Evolutionary conservation across 2,329 filamentous ascomycete genomes (phyloP), one percentile per base, ranked within the genome.

Genomic region (Botrytis fragariae): DNA sequence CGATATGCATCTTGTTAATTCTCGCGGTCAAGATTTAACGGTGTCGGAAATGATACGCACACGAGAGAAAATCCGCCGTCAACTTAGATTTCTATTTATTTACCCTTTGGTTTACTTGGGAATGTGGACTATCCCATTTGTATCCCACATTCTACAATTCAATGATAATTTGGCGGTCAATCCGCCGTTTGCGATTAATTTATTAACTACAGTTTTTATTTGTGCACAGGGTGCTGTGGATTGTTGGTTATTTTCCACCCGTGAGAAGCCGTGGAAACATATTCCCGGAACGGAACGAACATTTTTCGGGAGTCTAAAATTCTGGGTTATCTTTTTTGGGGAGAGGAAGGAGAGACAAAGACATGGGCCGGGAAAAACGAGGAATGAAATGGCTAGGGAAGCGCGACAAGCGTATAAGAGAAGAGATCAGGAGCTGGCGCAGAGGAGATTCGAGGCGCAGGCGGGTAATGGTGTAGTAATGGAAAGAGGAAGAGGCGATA

Each of bases 91-190:
- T 44, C 85, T 94, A 29, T 93, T 95, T 82, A 89, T 94, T 65
- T 95, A 95, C 80, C 93, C 93, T 0, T 80, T 91, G 29, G 87
- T 92, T 6, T 95, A 95, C 81, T 85, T 92, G 32, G 81, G 88
- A 7, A 88, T 93, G 76, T 95, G 93, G 93, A 82, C 92, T 5
- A 82, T 92, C 12, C 92, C 93, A 0, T 93, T 94, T 77, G 83
- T 90, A 3, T 85, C 85, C 3, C 91, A 94, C 80, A 84, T 89
- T 68, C 82, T 90, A 68, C 86, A 85, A 71, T 92, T 90, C 81
- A 84, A 85, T 75, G 84, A 89, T 67, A 79, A 82, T 68, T 87
- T 84, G 72, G 86, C 84, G 10, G 76, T 80, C 25, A 80, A 87
- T 65, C 87, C 87, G 1, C 85, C 91, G 0, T 90, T 88, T 75